Base-by-base conservation (phyloP, 1,284 basidiomycete species). In the Neolentinus lepideus region DNA sequence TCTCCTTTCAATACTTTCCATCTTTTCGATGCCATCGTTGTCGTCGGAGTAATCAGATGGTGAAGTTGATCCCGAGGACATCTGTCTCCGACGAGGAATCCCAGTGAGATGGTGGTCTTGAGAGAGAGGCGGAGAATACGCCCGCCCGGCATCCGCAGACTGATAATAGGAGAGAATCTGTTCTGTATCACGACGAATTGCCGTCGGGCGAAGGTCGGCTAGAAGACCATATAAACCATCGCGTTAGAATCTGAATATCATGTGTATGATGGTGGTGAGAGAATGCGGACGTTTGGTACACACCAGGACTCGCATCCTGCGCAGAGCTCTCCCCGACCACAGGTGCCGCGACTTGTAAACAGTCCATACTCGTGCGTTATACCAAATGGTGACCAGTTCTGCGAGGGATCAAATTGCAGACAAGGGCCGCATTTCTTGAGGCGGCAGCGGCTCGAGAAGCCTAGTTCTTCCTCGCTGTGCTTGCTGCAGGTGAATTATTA, bases 81-180 rank as follows among this genome's bases (percentile, higher is more conserved):
- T 50, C n/a, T 50, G 47, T 26, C 47, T 4, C 35, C 11, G 52
- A 45, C 35, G 24, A 24, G 36, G 4, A 11, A 24, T 29, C n/a
- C 27, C 22, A 50, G 43, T 46, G 51, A 21, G 43, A 22, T 52
- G 50, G 27, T 16, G 25, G 33, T 47, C 46, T 50, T 54, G 51
- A n/a, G 54, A 31, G 14, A 22, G 46, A 16, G 56, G 47, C 3
- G 55, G 57, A 19, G 31, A n/a, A 77, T 54, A 63, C 6, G 54
- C 36, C 45, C 60, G 59, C 16, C 62, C 61, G 2, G 64, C 62
- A 52, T 65, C 61, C 54, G 62, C 61, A 21, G 69, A 67, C 45
- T 67, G 66, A 61, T 72, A 69, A 57, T 72, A 74, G 16, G 72
- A 71, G 54, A 75, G 56, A 57, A 71, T 71, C 54, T 58, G 61